phyloP scores from a whole-genome alignment of 768 basidiomycete species.

The Megacollybia marginata region DNA sequence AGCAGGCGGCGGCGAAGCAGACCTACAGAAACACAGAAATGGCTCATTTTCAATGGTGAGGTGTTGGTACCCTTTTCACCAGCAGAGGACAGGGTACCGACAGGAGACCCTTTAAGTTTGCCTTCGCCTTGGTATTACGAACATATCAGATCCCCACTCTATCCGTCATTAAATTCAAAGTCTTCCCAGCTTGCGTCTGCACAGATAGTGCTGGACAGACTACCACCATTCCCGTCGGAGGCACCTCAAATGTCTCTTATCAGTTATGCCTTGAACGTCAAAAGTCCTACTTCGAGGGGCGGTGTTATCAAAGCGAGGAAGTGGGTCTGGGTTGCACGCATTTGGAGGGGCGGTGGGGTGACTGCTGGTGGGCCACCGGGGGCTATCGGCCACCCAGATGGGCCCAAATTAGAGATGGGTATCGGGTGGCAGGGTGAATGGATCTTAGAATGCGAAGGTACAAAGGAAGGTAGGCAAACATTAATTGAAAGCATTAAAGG shows the following conservation, averaged over 20 bases:
- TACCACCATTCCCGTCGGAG: slow-evolving; percentile 14
- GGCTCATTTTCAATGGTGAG: slow-evolving; percentile 71
- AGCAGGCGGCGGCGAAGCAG: background rate
- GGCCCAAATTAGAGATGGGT: slow-evolving; percentile 27
- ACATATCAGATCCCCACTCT: slow-evolving; percentile 42
- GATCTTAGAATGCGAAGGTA: slow-evolving; percentile 76
- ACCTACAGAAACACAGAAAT: slow-evolving; percentile 22
- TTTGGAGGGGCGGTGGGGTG: slow-evolving; percentile 23
- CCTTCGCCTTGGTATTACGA: slow-evolving; percentile 74
- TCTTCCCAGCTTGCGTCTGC: slow-evolving; percentile 9
- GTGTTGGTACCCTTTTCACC: slow-evolving; percentile 55
- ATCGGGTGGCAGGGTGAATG: slow-evolving; percentile 74
- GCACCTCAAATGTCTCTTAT: slow-evolving; percentile 43
- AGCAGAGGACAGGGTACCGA: slow-evolving; percentile 40
- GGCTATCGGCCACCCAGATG: background rate
- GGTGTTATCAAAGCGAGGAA: slow-evolving; percentile 55
- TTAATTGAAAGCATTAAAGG: slow-evolving; percentile 45
- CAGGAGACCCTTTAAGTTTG: slow-evolving; percentile 51
- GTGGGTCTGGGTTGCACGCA: slow-evolving; percentile 59
- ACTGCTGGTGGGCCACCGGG: slow-evolving; percentile 1
- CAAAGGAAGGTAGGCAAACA: slow-evolving; percentile 51
- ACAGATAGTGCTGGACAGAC: background rate
- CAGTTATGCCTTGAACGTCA: slow-evolving; percentile 36
- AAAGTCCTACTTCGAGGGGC: slow-evolving; percentile 52
- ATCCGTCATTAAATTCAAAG: background rate